A percentile compares a stretch with the other conserved stretches of the same genome.
phyloP scores from a whole-genome alignment of 768 basidiomycete genomes.

The Lactarius vividus region DNA sequence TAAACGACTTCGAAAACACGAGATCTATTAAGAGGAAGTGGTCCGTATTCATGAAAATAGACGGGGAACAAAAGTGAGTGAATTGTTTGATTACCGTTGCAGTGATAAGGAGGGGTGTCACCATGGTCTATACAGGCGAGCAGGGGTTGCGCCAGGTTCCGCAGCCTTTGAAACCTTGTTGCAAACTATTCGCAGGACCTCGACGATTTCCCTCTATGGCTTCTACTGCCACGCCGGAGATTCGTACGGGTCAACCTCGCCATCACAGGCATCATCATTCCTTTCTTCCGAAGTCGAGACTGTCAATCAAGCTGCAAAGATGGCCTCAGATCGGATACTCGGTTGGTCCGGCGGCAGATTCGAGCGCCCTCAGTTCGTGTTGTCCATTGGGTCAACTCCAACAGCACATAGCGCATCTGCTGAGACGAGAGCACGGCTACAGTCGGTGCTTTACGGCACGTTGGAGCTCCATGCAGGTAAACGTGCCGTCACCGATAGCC shows the following conservation, averaged over 20 bases:
- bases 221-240: conserved; percentile 83
- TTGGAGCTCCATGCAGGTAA: conserved; percentile 77
- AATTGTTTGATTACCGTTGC: background rate
- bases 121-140: conserved; percentile 50
- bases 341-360: conserved; percentile 35
- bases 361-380: conserved; percentile 53
- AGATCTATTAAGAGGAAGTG: conserved; percentile 47
- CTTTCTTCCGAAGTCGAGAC: conserved; percentile 67
- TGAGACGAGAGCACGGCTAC: conserved; percentile 45
- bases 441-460: conserved; percentile 50
- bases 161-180: conserved; percentile 56
- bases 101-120: conserved; percentile 21
- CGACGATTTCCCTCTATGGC: conserved; percentile 63
- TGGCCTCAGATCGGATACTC: conserved; percentile 49
- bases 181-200: conserved; percentile 48
- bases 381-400: conserved; percentile 86
- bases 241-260: conserved; percentile 72
- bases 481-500: conserved; percentile 4
- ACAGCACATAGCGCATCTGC: conserved; percentile 75
- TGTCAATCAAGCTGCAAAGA: conserved; percentile 62
- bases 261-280: conserved; percentile 60
- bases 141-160: conserved; percentile 59
- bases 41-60: conserved; percentile 80
- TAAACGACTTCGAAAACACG: conserved; percentile 57
- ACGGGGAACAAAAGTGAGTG: conserved; percentile 71